Percentiles rank a stretch among this genome's conserved stretches.
Conservation (phyloP, 1,284 basidiomycete species). For the Marasmius sp. region DNA sequence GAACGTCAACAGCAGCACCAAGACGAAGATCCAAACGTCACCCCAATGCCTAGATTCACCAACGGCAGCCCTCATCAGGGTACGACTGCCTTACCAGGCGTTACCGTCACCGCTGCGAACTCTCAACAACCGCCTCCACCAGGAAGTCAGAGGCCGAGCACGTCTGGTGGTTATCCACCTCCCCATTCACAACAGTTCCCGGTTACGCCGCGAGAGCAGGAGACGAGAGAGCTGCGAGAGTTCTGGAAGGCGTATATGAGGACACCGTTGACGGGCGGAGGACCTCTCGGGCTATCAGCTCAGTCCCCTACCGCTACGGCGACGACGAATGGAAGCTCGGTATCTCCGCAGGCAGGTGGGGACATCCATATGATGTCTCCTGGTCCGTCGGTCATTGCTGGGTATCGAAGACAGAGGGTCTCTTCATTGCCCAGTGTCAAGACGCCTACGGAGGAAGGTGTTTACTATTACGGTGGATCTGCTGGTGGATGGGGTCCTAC, state of each 20-base stretch:
- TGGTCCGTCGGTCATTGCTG: conserved; percentile 12
- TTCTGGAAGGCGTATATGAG: conserved; percentile 77
- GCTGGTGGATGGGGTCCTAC: conserved; percentile 22
- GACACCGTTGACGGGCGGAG: conserved; percentile 60
- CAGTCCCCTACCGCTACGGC: neutral
- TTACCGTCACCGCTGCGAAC: conserved; percentile 6
- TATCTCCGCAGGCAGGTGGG: no score
- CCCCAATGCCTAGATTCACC: conserved; percentile 40
- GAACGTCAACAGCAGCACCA: neutral
- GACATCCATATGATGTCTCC: conserved; percentile 15
- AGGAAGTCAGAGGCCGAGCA: neutral
- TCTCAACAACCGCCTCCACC: neutral
- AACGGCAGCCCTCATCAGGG: conserved; percentile 3
- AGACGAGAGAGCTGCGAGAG: conserved; percentile 60
- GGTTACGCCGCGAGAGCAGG: conserved; percentile 38
- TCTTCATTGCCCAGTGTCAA: conserved; percentile 65
- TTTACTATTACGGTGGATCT: conserved; percentile 21
- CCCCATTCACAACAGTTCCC: conserved; percentile 3
- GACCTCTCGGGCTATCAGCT: conserved; percentile 19
- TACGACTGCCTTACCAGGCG: neutral
- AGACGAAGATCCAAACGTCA: conserved; percentile 42
- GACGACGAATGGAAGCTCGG: conserved; percentile 20
- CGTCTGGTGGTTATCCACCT: conserved; percentile 8
- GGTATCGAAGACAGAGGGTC: conserved; percentile 50
- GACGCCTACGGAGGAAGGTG: conserved; percentile 45